Conservation (phyloP, 257 asterid genomes). For the Linaria vulgaris region DNA sequence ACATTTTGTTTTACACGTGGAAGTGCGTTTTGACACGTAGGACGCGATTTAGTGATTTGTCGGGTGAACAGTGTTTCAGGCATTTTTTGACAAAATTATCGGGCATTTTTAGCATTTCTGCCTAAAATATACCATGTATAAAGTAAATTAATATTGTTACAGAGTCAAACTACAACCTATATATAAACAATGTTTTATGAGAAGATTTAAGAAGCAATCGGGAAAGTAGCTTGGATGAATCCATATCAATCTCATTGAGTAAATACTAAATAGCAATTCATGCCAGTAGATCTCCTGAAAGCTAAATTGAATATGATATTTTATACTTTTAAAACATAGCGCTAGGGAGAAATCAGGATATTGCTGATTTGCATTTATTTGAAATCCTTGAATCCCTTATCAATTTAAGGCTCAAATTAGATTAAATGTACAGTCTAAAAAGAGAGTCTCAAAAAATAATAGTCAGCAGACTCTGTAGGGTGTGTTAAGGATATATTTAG, state of each 20-base stretch:
- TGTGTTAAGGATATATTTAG: no score
- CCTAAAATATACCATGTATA: not conserved
- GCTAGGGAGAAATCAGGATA: constrained; percentile 3
- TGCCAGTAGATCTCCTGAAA: constrained; percentile 4
- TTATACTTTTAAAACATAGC: not conserved
- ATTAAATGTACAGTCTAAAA: constrained; percentile 6
- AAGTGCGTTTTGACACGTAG: no score
- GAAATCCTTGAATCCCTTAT: constrained; percentile 3
- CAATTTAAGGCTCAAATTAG: constrained; percentile 18
- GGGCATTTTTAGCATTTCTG: no score
- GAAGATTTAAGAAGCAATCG: not conserved
- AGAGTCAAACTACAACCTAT: constrained; percentile 2
- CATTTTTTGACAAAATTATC: no score
- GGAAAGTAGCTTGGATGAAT: not conserved
- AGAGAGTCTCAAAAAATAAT: constrained; percentile 3
- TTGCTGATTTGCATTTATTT: not conserved
- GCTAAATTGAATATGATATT: not conserved
- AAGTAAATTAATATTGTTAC: not conserved
- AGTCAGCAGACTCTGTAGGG: no score
- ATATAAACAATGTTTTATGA: not conserved
- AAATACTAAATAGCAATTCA: constrained; percentile 1
- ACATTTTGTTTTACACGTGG: no score
- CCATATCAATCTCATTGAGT: not conserved
- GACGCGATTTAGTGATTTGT: no score
- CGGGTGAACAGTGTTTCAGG: no score